phyloP scores from a whole-genome alignment of 1,284 basidiomycete genomes.

The Sphagnurus paluster region DNA sequence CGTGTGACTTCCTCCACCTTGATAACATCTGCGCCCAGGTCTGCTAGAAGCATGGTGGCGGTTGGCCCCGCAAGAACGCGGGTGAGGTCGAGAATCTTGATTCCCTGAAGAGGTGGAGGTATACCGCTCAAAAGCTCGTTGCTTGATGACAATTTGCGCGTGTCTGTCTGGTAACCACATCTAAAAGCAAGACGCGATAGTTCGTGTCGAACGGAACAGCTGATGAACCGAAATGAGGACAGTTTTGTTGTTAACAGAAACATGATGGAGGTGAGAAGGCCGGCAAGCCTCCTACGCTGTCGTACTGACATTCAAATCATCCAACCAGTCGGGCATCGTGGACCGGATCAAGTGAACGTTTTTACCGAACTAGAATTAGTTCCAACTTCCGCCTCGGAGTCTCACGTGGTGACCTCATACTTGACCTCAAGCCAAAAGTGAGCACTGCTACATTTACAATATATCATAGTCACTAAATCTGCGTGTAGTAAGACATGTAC shows the following conservation, averaged over 20 bases:
- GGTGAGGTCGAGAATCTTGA: slow-evolving; percentile 85
- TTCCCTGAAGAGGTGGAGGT: slow-evolving; percentile 75
- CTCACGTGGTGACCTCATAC: too few species aligned
- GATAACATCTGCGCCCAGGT: slow-evolving; percentile 89
- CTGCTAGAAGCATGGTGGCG: slow-evolving; percentile 86
- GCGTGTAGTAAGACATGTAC: too few species aligned
- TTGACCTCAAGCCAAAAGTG: too few species aligned
- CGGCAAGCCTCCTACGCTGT: not conserved
- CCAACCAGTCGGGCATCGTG: too few species aligned
- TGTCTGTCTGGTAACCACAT: slow-evolving; percentile 10
- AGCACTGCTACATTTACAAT: too few species aligned
- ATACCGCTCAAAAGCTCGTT: slow-evolving; percentile 44
- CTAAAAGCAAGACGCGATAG: not conserved
- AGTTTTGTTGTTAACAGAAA: not conserved
- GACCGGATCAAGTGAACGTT: slow-evolving; percentile 5
- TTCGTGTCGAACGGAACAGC: not conserved
- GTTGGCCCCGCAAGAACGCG: slow-evolving; percentile 90
- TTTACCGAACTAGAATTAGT: too few species aligned
- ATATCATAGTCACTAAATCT: too few species aligned
- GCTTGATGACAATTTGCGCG: not conserved
- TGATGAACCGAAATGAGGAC: not conserved
- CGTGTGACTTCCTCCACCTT: slow-evolving; percentile 81
- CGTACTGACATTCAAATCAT: too few species aligned
- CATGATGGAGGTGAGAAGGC: not conserved
- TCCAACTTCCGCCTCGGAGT: too few species aligned